Conservation (phyloP, 1,284 basidiomycete genomes). For the Taiwanofungus camphoratus region DNA sequence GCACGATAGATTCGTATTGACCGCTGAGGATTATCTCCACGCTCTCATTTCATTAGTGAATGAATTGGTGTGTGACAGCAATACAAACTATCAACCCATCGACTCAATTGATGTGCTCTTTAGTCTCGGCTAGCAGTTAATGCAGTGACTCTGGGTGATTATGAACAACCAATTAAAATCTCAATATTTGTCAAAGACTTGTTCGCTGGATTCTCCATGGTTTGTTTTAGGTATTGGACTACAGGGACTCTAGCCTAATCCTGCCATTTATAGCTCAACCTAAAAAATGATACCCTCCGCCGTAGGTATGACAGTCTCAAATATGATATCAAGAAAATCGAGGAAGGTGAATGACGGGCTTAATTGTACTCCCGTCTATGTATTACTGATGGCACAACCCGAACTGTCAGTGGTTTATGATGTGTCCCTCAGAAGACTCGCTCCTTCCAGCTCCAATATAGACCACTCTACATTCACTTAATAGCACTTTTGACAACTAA, state of each 20-base stretch:
- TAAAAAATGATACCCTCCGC: constrained; percentile 80
- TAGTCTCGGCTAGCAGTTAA: constrained; percentile 82
- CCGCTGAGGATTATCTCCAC: constrained; percentile 83
- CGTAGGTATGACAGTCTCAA: constrained; percentile 79
- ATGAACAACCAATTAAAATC: constrained; percentile 73
- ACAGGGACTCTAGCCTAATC: neutral
- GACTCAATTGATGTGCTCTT: constrained; percentile 3
- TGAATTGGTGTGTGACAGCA: constrained; percentile 55
- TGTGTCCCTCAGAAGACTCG: constrained; percentile 70
- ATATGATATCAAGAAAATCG: constrained; percentile 86
- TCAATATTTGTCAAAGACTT: constrained; percentile 79
- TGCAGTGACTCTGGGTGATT: constrained; percentile 77
- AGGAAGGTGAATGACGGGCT: constrained; percentile 64
- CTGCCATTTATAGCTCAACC: constrained; percentile 54
- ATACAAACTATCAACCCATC: neutral
- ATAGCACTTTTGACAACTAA: too few species aligned
- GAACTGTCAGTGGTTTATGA: constrained; percentile 69
- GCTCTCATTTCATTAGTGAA: constrained; percentile 77
- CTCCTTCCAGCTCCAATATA: constrained; percentile 15
- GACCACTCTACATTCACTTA: too few species aligned
- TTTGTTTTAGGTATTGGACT: constrained; percentile 21
- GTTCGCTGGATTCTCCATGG: constrained; percentile 80
- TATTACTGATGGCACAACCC: too few species aligned
- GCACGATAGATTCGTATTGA: constrained; percentile 59
- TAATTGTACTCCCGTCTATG: too few species aligned